A percentile compares a stretch with the other conserved stretches of the same genome.
phyloP scores from a whole-genome alignment of 192 early-diverging fungal genomes.

The Coemansia reversa region DNA sequence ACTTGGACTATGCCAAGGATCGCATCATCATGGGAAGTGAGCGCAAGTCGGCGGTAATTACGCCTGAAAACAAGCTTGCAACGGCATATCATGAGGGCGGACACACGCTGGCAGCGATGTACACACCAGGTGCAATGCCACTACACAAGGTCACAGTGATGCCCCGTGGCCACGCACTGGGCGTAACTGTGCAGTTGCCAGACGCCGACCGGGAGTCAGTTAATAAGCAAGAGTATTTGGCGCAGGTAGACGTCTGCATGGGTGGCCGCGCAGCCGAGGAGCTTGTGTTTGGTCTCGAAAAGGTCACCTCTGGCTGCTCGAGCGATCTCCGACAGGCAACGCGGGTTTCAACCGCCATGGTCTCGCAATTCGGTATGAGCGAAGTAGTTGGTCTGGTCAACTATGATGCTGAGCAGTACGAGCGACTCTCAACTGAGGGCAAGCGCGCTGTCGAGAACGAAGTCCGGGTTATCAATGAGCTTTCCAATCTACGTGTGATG shows the following conservation, averaged over 20 bases:
- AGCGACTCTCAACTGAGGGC: constrained; percentile 66
- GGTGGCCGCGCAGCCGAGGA: constrained; percentile 98
- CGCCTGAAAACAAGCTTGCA: constrained; percentile 78
- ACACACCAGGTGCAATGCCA: constrained; percentile 93
- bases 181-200: constrained; percentile 89
- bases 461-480: constrained; percentile 73
- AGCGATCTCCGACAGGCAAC: constrained; percentile 93
- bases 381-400: constrained; percentile 87
- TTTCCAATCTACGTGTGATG: constrained; percentile 68
- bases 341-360: constrained; percentile 86
- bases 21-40: constrained; percentile 99
- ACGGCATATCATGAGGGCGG: constrained; percentile 99
- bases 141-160: constrained; percentile 99
- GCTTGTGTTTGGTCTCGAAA: constrained; percentile 90
- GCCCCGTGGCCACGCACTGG: constrained; percentile 81
- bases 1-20: constrained; percentile 98
- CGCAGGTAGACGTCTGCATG: constrained; percentile 94
- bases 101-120: constrained; percentile 91
- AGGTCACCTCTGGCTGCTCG: constrained; percentile 91
- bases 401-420: constrained; percentile 74
- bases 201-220: constrained; percentile 82
- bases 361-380: constrained; percentile 90
- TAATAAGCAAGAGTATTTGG: constrained; percentile 81
- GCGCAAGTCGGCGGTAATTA: constrained; percentile 87
- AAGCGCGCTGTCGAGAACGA: constrained; percentile 85